These are phyloP conservation scores for Thermochaetoides thermophila DNA, from an alignment of 495 filamentous ascomycete genomes.

Conservation along the genomic window DNA sequence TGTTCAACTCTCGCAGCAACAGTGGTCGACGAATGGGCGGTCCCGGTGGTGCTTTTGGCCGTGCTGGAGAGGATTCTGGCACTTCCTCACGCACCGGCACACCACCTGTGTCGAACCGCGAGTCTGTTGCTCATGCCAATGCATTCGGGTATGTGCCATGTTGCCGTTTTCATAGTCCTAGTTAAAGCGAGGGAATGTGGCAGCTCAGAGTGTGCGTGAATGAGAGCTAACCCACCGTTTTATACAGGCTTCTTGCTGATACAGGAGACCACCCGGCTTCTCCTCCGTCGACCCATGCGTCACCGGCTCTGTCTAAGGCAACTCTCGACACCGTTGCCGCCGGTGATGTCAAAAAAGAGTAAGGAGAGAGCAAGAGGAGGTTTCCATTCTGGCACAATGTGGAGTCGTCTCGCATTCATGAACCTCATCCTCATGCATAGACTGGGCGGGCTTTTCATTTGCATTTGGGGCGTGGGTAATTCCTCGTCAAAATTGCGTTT, in stretches of 20 bases:
- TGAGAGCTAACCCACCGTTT: no score
- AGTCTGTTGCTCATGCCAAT: slow-evolving; percentile 58
- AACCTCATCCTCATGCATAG: slow-evolving; percentile 19
- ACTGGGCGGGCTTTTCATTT: slow-evolving; percentile 21
- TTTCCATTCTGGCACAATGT: slow-evolving; percentile 14
- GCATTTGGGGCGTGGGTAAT: slow-evolving; percentile 25
- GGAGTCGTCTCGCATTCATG: slow-evolving; percentile 18
- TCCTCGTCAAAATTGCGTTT: slow-evolving; percentile 19
- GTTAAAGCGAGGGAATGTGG: neutral
- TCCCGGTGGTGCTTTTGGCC: slow-evolving; percentile 51
- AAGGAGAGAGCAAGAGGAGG: neutral
- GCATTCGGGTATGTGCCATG: slow-evolving; percentile 64
- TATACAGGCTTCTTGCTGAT: slow-evolving; percentile 33
- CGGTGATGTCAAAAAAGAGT: slow-evolving; percentile 29
- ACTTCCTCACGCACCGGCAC: slow-evolving; percentile 80
- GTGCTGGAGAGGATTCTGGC: slow-evolving; percentile 54
- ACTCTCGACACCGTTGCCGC: slow-evolving; percentile 41
- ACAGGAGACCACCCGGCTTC: slow-evolving; percentile 41
- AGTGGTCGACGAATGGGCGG: slow-evolving; percentile 64
- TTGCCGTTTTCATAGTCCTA: slow-evolving; percentile 12
- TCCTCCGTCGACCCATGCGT: slow-evolving; percentile 47
- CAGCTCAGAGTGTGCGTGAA: neutral
- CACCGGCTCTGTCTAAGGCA: slow-evolving; percentile 46
- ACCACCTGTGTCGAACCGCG: slow-evolving; percentile 55
- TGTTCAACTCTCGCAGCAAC: slow-evolving; percentile 66